phyloP scores from a whole-genome alignment of 345 rosid genomes.

The Odontarrhena argentea region DNA sequence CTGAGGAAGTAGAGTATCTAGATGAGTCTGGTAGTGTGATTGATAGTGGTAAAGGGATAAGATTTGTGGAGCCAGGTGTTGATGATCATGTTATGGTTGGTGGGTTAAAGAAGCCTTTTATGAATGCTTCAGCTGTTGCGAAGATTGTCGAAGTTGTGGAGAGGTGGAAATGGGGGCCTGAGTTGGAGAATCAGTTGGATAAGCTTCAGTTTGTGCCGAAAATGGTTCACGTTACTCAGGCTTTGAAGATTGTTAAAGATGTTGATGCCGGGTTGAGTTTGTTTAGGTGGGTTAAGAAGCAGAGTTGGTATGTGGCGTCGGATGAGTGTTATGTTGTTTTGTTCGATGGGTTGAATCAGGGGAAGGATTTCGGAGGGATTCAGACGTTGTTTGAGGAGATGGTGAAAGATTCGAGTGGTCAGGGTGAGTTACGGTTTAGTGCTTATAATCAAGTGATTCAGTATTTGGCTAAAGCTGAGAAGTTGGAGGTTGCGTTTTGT shows the following conservation, averaged over 20 bases:
- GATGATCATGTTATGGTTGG: conserved; percentile 93
- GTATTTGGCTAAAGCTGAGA: conserved; percentile 87
- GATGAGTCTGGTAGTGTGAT: conserved; percentile 89
- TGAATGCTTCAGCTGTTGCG: conserved; percentile 77
- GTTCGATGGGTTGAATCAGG: conserved; percentile 76
- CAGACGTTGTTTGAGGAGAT: conserved; percentile 78
- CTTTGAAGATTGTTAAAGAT: conserved; percentile 69
- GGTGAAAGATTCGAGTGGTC: conserved; percentile 58
- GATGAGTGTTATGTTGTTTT: conserved; percentile 69
- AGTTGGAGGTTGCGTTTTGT: conserved; percentile 79
- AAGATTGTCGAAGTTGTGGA: conserved; percentile 88
- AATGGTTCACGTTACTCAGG: conserved; percentile 75
- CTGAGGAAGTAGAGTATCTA: conserved; percentile 84
- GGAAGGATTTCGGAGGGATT: conserved; percentile 69
- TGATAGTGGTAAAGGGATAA: conserved; percentile 76
- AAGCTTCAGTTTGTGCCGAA: conserved; percentile 82
- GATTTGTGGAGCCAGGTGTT: conserved; percentile 83
- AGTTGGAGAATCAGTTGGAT: conserved; percentile 81
- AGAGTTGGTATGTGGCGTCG: conserved; percentile 68
- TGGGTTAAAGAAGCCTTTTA: conserved; percentile 71
- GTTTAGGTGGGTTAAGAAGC: conserved; percentile 89
- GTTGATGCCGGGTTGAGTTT: conserved; percentile 70
- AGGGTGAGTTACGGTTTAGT: conserved; percentile 42
- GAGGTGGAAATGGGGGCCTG: conserved; percentile 99
- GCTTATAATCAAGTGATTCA: conserved; percentile 86